Evolutionary conservation across 2,329 filamentous ascomycete genomes (phyloP).

Genomic region (Sclerotinia borealis): DNA sequence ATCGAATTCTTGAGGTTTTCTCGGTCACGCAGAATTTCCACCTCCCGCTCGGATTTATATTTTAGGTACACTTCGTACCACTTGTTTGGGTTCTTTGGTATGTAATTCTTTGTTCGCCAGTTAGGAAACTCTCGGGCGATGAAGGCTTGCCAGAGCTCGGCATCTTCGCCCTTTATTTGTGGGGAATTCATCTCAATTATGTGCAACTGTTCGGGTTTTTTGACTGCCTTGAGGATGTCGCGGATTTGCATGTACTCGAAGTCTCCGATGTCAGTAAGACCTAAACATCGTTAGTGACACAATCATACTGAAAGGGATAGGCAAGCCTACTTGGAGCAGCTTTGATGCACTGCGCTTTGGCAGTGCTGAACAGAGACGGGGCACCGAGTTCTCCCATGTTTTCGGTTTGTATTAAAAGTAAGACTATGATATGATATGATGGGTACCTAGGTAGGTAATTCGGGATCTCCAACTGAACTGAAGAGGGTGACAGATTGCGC

Average conservation of each 20-base stretch:
- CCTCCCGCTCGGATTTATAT: slow-evolving; percentile 54
- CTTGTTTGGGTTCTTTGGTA: slow-evolving; percentile 58
- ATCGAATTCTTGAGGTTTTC: slow-evolving; percentile 48
- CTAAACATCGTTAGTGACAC: slow-evolving; percentile 28
- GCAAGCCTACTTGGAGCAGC: slow-evolving; percentile 39
- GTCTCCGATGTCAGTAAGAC: slow-evolving; percentile 64
- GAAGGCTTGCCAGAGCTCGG: slow-evolving; percentile 71
- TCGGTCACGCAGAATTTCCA: slow-evolving; percentile 51
- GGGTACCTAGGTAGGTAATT: too few species aligned
- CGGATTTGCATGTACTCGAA: slow-evolving; percentile 61
- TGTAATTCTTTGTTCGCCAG: slow-evolving; percentile 52
- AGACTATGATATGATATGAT: neutral
- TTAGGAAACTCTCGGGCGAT: slow-evolving; percentile 72
- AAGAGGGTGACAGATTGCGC: neutral
- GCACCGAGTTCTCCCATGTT: neutral
- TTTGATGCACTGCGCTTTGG: slow-evolving; percentile 45
- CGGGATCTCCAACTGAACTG: neutral
- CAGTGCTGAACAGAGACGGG: slow-evolving; percentile 47
- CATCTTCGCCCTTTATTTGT: slow-evolving; percentile 63
- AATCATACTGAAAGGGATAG: neutral
- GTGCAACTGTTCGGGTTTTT: slow-evolving; percentile 68
- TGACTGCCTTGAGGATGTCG: slow-evolving; percentile 64
- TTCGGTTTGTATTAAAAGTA: neutral
- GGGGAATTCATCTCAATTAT: slow-evolving; percentile 69
- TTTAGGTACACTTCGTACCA: slow-evolving; percentile 77